Evolutionary conservation across 495 filamentous ascomycete species (phyloP).

Genomic region (Diplogelasinospora grovesii): DNA sequence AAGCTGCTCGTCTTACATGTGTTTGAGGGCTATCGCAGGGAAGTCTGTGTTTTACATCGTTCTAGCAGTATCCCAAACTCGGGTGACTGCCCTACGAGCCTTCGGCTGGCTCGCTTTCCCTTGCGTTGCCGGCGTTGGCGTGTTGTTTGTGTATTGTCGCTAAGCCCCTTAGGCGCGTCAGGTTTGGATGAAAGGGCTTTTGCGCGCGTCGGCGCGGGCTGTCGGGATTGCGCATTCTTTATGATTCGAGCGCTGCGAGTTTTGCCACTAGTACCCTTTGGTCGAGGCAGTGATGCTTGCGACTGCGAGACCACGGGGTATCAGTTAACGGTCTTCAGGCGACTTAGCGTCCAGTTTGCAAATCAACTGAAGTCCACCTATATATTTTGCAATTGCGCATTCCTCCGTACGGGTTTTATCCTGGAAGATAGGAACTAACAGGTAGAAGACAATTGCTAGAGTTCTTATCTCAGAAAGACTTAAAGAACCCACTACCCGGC

Average conservation of each 20-base stretch:
- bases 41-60: constrained; percentile 12
- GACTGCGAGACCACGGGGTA: constrained; percentile 1
- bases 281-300: constrained; percentile 5
- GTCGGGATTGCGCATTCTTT: constrained; percentile 6
- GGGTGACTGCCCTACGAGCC: constrained; percentile 10
- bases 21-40: constrained; percentile 2
- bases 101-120: constrained; percentile 13
- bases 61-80: constrained; percentile 16
- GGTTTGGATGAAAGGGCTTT: constrained; percentile 8
- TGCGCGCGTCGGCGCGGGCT: constrained; percentile 2
- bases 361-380: too few species aligned
- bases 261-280: constrained; percentile 10
- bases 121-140: constrained; percentile 14
- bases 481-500: too few species aligned
- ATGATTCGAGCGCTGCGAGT: constrained; percentile 3
- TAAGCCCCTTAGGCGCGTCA: constrained; percentile 6
- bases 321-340: too few species aligned
- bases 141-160: constrained; percentile 3
- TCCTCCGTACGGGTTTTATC: too few species aligned
- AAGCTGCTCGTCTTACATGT: constrained; percentile 6
- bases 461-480: too few species aligned
- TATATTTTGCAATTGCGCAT: too few species aligned
- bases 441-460: too few species aligned
- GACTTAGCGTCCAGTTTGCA: too few species aligned
- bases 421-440: too few species aligned